Evolutionary conservation across 257 asterid genomes (phyloP).

Genomic region (Henckelia pumila): DNA sequence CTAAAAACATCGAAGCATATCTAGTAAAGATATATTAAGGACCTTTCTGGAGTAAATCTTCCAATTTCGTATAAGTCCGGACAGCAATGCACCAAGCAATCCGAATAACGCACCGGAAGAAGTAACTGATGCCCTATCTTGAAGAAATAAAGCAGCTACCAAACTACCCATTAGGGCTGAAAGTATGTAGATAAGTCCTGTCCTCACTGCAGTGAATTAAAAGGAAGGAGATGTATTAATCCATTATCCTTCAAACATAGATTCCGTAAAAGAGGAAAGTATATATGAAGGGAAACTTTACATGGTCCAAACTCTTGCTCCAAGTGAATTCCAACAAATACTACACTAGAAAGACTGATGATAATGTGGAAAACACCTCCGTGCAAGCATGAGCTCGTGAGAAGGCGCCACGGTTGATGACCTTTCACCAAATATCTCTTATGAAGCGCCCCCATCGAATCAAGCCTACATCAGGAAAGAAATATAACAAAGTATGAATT

Average conservation of each 20-base stretch:
- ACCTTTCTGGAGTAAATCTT: constrained; percentile 73
- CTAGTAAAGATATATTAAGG: neutral
- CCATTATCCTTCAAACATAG: neutral
- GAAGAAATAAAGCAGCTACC: constrained; percentile 67
- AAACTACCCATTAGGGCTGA: constrained; percentile 70
- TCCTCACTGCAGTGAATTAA: constrained; percentile 52
- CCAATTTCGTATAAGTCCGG: constrained; percentile 72
- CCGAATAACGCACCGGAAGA: constrained; percentile 84
- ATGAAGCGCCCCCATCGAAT: constrained; percentile 71
- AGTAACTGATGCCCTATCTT: constrained; percentile 75
- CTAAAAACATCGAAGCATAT: constrained; percentile 13
- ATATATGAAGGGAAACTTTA: constrained; percentile 29
- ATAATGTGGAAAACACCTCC: constrained; percentile 80
- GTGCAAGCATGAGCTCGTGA: constrained; percentile 77
- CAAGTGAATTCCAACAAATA: constrained; percentile 77
- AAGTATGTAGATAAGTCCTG: constrained; percentile 59
- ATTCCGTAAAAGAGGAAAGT: neutral
- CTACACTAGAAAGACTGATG: constrained; percentile 53
- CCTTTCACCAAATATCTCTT: constrained; percentile 41
- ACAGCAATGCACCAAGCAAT: constrained; percentile 72
- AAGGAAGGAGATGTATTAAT: neutral
- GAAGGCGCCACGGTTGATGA: constrained; percentile 72
- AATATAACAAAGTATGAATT: neutral
- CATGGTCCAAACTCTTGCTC: constrained; percentile 95
- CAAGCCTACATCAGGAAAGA: constrained; percentile 49